Evolutionary conservation across 192 early-diverging fungal species (phyloP), one percentile per base, ranked within the genome.

Genomic region (Chytriomyces sp.): DNA sequence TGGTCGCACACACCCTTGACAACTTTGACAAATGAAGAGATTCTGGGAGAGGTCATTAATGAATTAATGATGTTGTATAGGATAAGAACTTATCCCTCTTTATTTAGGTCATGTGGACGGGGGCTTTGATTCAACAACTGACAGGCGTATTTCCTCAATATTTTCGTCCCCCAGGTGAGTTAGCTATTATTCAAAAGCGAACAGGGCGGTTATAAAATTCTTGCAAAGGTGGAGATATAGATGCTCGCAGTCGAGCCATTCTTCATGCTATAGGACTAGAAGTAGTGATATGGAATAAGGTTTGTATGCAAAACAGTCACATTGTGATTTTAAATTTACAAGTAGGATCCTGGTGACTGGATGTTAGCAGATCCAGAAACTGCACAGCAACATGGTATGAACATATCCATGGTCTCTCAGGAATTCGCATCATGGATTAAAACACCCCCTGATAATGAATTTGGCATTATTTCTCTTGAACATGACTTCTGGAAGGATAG

Each of bases 141-240:
- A 84, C 82, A 56, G 86, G 86, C 44, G 76, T 88, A 32, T 77
- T 73, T 26, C 86, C 87, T 32, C 73, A 62, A 0, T 89, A 86
- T 72, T 81, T 89, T 63, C 81, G 90, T 55, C 85, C 88, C n/a
- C 88, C 88, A 1, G 87, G 78, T 75, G 28, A 32, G 41, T 38
- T 63, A 25, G 36, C n/a, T 63, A 37, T 52, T 14, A 52, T 66
- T n/a, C 12, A 12, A 10, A 2, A 25, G 40, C 52, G 12, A 19
- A 7, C 37, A 66, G n/a, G n/a, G n/a, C n/a, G n/a, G n/a, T n/a
- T n/a, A n/a, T n/a, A n/a, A n/a, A n/a, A n/a, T n/a, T n/a, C n/a
- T n/a, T n/a, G n/a, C n/a, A n/a, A n/a, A n/a, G 40, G 84, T 66
- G 89, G 89, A 62, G 87, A 89, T 77, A 78, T 86, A 44, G 89